Base-by-base conservation (phyloP, 179 eudicot genomes). In the Dionaea muscipula region DNA sequence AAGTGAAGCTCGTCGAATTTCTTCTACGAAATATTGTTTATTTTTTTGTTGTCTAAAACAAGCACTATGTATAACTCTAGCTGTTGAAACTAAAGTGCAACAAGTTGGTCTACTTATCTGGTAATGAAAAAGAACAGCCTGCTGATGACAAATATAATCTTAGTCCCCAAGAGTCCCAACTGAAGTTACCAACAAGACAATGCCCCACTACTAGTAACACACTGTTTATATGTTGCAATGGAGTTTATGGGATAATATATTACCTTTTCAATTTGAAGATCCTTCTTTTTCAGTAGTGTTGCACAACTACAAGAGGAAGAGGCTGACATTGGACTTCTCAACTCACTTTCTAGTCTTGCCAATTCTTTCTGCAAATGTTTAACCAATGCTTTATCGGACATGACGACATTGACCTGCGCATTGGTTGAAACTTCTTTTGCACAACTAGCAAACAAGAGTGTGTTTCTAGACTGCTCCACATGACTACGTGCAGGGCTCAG, bases 401-500 rank as follows among this genome's bases (percentile, higher is more conserved):
- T 75, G 67, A 94, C 76, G 2, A 83, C 75, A 53, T 93, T 93
- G 56, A 93, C 95, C 66, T 76, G 84, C 16, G 96, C 95, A 64
- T 78, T 88, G 36, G 96, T 93, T 0, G 78, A 62, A 51, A 93
- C 99, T 81, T 93, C 94, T 68, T 93, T 88, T 37, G 99, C 99
- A 70, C 96, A 88, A 65, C 94, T 84, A 59, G 99, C 99, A 66
- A 93, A 93, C 61, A 85, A 69, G 45, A 93, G 80, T 1, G 99
- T 93, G 63, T 93, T 93, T 72, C 95, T 89, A 41, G 99, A 93
- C 69, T 93, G 99, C 87, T 93, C 96, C 55, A 93, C 96, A 59
- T 85, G 96, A 61, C 63, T 79, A 55, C 95, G 73, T 57, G 95
- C 99, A 51, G 99, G 99, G 70, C 96, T 93, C 81, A 93, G 72